Evolutionary conservation across 2,329 filamentous ascomycete species (phyloP), one percentile per base, ranked within the genome.

Genomic region (Diaporthe batatas): DNA sequence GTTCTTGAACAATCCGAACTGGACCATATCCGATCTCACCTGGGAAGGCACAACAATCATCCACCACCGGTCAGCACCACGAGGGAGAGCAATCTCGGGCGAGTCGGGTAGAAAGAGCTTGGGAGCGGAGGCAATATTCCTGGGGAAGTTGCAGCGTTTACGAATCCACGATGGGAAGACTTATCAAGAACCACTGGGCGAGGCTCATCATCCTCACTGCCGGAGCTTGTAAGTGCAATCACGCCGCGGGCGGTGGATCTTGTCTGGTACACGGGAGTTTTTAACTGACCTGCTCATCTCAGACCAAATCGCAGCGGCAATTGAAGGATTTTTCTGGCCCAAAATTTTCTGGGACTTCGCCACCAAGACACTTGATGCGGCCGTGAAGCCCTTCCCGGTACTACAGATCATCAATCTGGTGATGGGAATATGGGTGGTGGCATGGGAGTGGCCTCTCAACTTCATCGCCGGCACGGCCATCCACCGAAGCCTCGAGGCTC

Each of bases 151-250:
- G 32, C 29, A 44, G 58, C 71, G 36, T 47, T 70, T 59, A 70
- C 58, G 72, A 59, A 74, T 76, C 64, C 82, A 85, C 77, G 75
- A 99, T 99, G 96, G 96, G 96, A 83, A 96, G 93, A 85, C 91
- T 99, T 81, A 98, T 99, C 87, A 99, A 99, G 89, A 98, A 98
- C 87, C 96, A 99, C 87, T 98, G 94, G 94, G 96, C 95, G 78
- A 93, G 96, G 75, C 91, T 99, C 79, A 96, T 99, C 80, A 89
- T 97, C 83, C 87, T 99, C 81, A 94, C 94, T 36, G 94, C 96
- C 49, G 92, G 94, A 77, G 83, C 86, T 72, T 95, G 93, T 95
- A 90, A 75, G 86, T 85, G 21, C 16, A 39, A 55, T 42, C 18
- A 16, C 36, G 36, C n/a, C 18, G 7, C 7, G 39, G 6, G 21